Percentiles rank a stretch among this genome's conserved stretches.
These are phyloP conservation scores for Erucastrum elatum DNA, from an alignment of 345 rosid species.

Conservation along the genomic window DNA sequence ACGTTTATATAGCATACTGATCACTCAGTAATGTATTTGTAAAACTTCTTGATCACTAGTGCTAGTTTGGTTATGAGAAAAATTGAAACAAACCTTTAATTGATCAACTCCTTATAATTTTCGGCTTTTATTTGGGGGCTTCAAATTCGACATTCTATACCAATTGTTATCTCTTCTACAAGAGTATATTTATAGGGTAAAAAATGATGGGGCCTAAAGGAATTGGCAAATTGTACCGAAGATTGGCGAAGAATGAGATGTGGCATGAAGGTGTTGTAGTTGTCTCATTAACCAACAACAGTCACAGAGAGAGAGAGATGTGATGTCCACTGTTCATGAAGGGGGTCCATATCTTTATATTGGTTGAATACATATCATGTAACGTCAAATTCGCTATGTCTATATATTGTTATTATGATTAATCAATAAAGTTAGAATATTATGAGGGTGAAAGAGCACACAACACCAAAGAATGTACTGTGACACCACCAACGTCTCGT, in stretches of 20 bases:
- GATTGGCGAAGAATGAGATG: slow-evolving; percentile 46
- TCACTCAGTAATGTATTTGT: neutral
- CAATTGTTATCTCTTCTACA: slow-evolving; percentile 10
- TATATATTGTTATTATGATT: slow-evolving; percentile 24
- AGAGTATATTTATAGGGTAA: neutral
- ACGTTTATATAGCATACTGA: neutral
- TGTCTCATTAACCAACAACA: slow-evolving; percentile 49
- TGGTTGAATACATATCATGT: slow-evolving; percentile 12
- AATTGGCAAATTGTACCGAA: slow-evolving; percentile 42
- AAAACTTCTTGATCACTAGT: neutral
- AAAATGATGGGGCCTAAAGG: slow-evolving; percentile 26
- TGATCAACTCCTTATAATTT: neutral
- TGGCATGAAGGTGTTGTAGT: slow-evolving; percentile 46
- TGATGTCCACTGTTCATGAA: slow-evolving; percentile 36
- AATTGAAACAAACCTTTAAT: neutral
- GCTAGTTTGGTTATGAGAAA: neutral
- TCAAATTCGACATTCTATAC: slow-evolving; percentile 3
- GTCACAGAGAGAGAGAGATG: slow-evolving; percentile 33
- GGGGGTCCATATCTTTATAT: slow-evolving; percentile 38
- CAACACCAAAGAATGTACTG: slow-evolving; percentile 45
- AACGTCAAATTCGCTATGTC: slow-evolving; percentile 23
- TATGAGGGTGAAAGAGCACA: slow-evolving; percentile 44
- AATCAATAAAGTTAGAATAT: slow-evolving; percentile 40
- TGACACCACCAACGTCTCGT: slow-evolving; percentile 41
- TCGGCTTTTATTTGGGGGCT: neutral